These are phyloP conservation scores for Penicillium sp. DNA, from an alignment of 2,329 filamentous ascomycete species.

Conservation along the genomic window DNA sequence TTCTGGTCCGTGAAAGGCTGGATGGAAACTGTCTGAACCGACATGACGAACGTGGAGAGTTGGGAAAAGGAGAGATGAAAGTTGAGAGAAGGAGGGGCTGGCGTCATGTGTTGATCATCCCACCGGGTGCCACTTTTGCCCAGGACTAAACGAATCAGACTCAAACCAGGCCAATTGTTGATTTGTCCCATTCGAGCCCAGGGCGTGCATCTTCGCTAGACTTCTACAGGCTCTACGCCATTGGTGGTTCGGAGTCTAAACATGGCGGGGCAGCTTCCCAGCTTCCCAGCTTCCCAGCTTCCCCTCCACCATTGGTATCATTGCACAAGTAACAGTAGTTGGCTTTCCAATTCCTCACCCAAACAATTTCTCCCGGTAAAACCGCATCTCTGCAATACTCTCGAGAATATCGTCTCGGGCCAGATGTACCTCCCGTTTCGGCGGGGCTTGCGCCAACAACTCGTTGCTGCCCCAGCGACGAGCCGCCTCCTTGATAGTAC, in stretches of 20 bases:
- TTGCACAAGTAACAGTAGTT: too few species aligned
- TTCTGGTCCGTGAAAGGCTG: constrained; percentile 93
- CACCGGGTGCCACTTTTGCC: constrained; percentile 4
- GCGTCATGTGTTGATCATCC: constrained; percentile 27
- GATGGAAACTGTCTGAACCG: constrained; percentile 70
- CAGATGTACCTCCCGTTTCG: constrained; percentile 71
- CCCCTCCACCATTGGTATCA: too few species aligned
- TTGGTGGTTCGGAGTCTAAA: too few species aligned
- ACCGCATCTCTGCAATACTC: constrained; percentile 86
- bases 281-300: not conserved
- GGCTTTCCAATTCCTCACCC: constrained; percentile 5
- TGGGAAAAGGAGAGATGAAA: constrained; percentile 8
- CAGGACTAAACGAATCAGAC: too few species aligned
- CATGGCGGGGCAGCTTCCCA: not conserved
- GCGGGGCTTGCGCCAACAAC: constrained; percentile 57
- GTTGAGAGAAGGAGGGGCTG: constrained; percentile 20
- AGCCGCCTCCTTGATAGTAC: constrained; percentile 83
- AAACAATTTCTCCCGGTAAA: constrained; percentile 70
- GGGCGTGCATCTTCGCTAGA: too few species aligned
- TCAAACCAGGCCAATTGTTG: not conserved
- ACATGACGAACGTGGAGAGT: constrained; percentile 51
- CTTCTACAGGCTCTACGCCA: too few species aligned
- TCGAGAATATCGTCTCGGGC: constrained; percentile 87
- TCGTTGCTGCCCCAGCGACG: constrained; percentile 68
- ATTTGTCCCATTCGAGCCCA: too few species aligned